phyloP scores from a whole-genome alignment of 768 basidiomycete species.

The Mycena crocata region DNA sequence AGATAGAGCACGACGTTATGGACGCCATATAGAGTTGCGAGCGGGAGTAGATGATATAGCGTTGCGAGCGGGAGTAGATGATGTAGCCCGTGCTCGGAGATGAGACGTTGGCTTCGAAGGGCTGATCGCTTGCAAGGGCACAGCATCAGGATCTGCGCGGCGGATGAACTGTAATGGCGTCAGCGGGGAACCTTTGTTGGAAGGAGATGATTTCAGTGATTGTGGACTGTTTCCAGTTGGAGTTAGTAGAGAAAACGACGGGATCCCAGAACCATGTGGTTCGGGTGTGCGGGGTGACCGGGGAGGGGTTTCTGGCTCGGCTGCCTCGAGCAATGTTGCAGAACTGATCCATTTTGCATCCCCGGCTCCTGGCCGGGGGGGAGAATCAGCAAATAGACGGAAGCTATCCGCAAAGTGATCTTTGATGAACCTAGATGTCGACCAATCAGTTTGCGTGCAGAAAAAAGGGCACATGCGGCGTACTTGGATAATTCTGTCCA shows the following conservation, averaged over 20 bases:
- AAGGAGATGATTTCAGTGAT: slow-evolving; percentile 62
- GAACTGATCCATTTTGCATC: slow-evolving; percentile 91
- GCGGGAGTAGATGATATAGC: too few species aligned
- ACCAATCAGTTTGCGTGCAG: slow-evolving; percentile 23
- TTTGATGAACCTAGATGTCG: slow-evolving; percentile 76
- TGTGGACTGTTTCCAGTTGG: slow-evolving; percentile 64
- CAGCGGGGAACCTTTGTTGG: slow-evolving; percentile 77
- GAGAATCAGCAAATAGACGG: slow-evolving; percentile 76
- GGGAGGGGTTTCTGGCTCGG: slow-evolving; percentile 53
- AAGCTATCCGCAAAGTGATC: slow-evolving; percentile 89
- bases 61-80: slow-evolving; percentile 60
- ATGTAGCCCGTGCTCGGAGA: slow-evolving; percentile 53
- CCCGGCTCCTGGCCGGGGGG: slow-evolving; percentile 59
- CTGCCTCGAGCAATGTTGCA: slow-evolving; percentile 71
- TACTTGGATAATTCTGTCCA: slow-evolving; percentile 94
- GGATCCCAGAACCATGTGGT: slow-evolving; percentile 65
- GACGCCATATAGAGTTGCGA: slow-evolving; percentile 74
- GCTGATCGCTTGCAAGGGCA: slow-evolving; percentile 21
- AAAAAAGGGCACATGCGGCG: slow-evolving; percentile 38
- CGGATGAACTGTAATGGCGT: slow-evolving; percentile 88
- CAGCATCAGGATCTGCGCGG: slow-evolving; percentile 73
- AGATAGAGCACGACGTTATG: slow-evolving; percentile 50
- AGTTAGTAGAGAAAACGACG: slow-evolving; percentile 75
- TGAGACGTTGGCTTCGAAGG: slow-evolving; percentile 68
- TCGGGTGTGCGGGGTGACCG: slow-evolving; percentile 75